phyloP scores from a whole-genome alignment of 495 filamentous ascomycete genomes.

The Penicillium simplicissimum region DNA sequence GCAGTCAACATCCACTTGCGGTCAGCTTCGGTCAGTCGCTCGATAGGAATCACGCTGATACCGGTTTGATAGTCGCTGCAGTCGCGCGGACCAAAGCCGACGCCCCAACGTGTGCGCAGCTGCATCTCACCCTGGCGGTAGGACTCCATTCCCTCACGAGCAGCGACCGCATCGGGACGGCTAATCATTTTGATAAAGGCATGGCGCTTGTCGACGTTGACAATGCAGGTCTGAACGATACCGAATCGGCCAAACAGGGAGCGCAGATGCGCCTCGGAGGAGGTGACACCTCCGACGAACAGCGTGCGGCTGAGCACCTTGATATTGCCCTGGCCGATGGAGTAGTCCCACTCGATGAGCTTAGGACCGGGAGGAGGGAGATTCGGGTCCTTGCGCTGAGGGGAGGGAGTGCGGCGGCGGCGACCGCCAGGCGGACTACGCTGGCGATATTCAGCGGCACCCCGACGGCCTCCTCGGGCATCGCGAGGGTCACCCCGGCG shows the following conservation, averaged over 20 bases:
- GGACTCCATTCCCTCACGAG: constrained; percentile 90
- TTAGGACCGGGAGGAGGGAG: constrained; percentile 66
- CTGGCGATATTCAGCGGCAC: constrained; percentile 71
- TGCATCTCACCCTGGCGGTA: constrained; percentile 69
- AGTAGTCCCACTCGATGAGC: constrained; percentile 77
- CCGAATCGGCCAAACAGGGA: constrained; percentile 77
- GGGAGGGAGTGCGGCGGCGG: constrained; percentile 62
- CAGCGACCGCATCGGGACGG: constrained; percentile 77
- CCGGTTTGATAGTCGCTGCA: constrained; percentile 95
- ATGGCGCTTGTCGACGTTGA: constrained; percentile 95
- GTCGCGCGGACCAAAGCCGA: constrained; percentile 95
- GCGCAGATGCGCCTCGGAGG: constrained; percentile 77
- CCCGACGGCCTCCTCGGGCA: constrained; percentile 51
- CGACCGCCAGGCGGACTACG: constrained; percentile 68
- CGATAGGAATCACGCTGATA: constrained; percentile 89
- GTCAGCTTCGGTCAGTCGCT: constrained; percentile 91
- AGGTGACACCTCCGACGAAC: constrained; percentile 95
- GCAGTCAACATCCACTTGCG: constrained; percentile 96
- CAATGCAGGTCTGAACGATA: constrained; percentile 92
- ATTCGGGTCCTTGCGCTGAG: constrained; percentile 52
- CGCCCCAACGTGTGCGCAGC: constrained; percentile 92
- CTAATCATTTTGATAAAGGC: constrained; percentile 98
- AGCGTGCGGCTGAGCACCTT: constrained; percentile 94
- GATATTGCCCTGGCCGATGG: constrained; percentile 71
- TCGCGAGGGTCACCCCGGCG: constrained; percentile 61